Evolutionary conservation across 768 basidiomycete species (phyloP), one percentile per base, ranked within the genome.

Genomic region (Suillus subaureus): DNA sequence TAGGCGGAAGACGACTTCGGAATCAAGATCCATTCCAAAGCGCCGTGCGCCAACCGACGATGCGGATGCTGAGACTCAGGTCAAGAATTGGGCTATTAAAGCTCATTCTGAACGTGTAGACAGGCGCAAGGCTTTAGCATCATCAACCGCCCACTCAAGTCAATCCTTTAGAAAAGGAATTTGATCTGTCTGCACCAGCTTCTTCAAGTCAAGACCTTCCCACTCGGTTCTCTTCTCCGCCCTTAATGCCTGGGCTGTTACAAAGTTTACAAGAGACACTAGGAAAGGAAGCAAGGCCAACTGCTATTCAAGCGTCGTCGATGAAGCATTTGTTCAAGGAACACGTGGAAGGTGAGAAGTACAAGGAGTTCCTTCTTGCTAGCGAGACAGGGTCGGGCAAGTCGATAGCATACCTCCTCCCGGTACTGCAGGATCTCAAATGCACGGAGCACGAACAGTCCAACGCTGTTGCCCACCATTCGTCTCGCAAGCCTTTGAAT

Each of bases 311-410:
- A 73, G 82, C 87, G 0, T 80, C 94, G 56, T 85, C 91, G 26
- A 71, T 94, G 23, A 87, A 89, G 68, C 87, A 89, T 77, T 75
- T 93, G 21, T 74, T 92, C 61, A 76, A 78, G 7, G 63, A 57
- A 57, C 61, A 71, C 28, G 61, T 66, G 40, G 37, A 52, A 18
- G 70, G 61, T 42, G 43, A 67, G 16, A 70, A 62, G 33, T 68
- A 65, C 70, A 76, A 66, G 55, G 80, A 87, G 57, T 89, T 84
- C 68, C 84, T 97, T 7, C 82, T 97, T 1, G 95, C 93, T 0
- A 89, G 91, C 0, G 94, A 96, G 76, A 97, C 94, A 0, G 95
- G 96, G 18, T 94, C 93, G 0, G 95, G 94, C 1, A 97, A 97
- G 79, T 94, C 92, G 2, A 85, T 96, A 35, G 95, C 96, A 1